Evolutionary conservation across 2,329 filamentous ascomycete species (phyloP).

Genomic region (Colletotrichum gigasporum): DNA sequence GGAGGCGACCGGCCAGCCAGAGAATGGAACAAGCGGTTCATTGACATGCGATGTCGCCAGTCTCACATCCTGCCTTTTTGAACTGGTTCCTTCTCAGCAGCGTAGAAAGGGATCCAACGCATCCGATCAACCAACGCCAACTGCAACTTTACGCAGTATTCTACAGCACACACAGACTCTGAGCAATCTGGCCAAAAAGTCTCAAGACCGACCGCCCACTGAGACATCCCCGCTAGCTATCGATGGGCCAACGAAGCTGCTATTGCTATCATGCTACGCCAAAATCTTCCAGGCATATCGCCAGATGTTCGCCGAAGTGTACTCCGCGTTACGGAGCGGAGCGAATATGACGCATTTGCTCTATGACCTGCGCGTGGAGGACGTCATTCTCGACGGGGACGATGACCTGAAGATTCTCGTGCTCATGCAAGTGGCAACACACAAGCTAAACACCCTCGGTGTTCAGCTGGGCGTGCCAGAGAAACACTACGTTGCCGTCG

Average conservation of each 20-base stretch:
- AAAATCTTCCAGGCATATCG: conserved; percentile 3
- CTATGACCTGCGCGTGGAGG: not conserved
- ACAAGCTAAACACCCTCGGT: not conserved
- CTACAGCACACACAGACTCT: not conserved
- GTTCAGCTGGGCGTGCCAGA: not conserved
- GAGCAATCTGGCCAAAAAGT: not conserved
- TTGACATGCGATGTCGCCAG: not conserved
- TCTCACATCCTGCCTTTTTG: not conserved
- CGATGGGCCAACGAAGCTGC: not conserved
- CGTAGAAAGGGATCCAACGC: not conserved
- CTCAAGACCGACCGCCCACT: no score
- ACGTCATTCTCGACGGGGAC: not conserved
- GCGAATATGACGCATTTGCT: not conserved
- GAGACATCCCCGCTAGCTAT: not conserved
- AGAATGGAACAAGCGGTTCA: not conserved
- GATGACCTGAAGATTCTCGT: not conserved
- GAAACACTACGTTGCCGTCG: not conserved
- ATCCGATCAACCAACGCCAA: not conserved
- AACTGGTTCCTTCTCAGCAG: not conserved
- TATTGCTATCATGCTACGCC: not conserved
- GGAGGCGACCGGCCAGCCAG: not conserved
- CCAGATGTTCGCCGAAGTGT: not conserved
- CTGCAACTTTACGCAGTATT: not conserved
- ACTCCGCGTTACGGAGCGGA: not conserved
- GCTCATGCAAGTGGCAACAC: not conserved